These are phyloP conservation scores for Pleodorina starrii DNA, from an alignment of 139 green algal species.

Conservation along the genomic window DNA sequence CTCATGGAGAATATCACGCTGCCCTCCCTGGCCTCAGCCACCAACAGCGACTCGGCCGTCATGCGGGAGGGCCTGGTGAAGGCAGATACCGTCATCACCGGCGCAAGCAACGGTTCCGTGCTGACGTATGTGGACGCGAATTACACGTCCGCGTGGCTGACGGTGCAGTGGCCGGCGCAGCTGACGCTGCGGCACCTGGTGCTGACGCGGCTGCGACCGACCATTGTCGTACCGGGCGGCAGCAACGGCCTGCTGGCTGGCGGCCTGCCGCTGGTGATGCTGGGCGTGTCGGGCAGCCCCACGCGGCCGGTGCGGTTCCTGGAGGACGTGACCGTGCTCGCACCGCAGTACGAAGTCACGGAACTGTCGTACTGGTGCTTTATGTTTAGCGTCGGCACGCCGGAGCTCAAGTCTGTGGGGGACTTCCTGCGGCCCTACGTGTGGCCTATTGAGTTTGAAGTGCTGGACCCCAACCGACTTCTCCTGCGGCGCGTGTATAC, in stretches of 20 bases:
- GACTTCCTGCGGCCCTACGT: constrained; percentile 26
- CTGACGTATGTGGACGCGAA: constrained; percentile 34
- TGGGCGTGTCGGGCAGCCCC: not conserved
- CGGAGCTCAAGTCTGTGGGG: not conserved
- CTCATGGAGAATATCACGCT: constrained; percentile 36
- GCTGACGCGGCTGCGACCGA: not conserved
- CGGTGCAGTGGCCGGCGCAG: constrained; percentile 27
- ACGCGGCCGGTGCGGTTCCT: not conserved
- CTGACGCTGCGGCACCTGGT: constrained; percentile 37
- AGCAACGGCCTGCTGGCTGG: constrained; percentile 40
- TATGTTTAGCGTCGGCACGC: not conserved
- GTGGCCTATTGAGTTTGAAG: constrained; percentile 20
- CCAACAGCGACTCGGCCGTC: not conserved
- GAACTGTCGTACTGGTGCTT: constrained; percentile 42
- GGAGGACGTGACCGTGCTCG: not conserved
- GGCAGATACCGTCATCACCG: not conserved
- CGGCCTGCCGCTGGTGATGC: constrained; percentile 17
- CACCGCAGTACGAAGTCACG: constrained; percentile 35
- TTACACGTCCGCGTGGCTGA: constrained; percentile 13
- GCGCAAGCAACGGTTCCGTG: not conserved
- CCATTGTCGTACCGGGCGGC: not conserved
- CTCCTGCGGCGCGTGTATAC: not conserved
- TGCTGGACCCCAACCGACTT: not conserved
- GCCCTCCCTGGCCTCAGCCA: not conserved
- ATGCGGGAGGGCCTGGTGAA: not conserved